Base-by-base conservation (phyloP, 495 filamentous ascomycete genomes). In the Hypoxylon lienhwacheense region DNA sequence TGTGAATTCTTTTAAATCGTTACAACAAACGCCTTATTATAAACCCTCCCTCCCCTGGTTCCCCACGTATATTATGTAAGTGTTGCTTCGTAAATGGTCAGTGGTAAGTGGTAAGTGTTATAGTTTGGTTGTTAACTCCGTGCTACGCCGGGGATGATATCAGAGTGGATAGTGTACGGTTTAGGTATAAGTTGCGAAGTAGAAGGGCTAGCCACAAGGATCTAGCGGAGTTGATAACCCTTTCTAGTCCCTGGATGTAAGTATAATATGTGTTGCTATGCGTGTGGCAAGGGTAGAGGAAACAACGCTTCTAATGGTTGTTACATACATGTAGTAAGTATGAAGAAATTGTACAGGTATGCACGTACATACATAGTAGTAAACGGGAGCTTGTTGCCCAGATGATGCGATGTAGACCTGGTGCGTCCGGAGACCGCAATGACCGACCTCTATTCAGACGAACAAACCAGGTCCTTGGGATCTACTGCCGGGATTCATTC, bases 111-210 rank as follows among this genome's bases (percentile, higher is more conserved):
- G 28, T 37, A 5, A 47, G 16, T 32, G 20, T 48, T n/a, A 42
- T 42, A 15, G 7, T 19, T 6, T 3, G 12, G 0, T 47, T 11
- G 42, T 26, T 7, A 53, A 51, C 46, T 60, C 45, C 50, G 37
- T 32, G 19, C 39, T 10, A 4, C 21, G 8, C 14, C 24, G 14
- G 22, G 14, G 16, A 50, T 49, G 57, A 50, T 61, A 61, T 61
- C 45, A 55, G 48, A 53, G 25, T 28, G 7, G 28, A n/a, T 10
- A 47, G 14, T 34, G 25, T 16, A 56, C 47, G 19, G 39, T 48
- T 64, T 40, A 7, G 61, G 61, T 51, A 60, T 53, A 45, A 32
- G 50, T 61, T 64, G 56, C 56, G 56, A 56, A 15, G 8, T 24
- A 55, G 35, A 44, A n/a, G n/a, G 31, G 34, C 32, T 51, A 28